Base-by-base conservation (phyloP, 2,329 filamentous ascomycete species). In the Ascochyta viciae-villosae region DNA sequence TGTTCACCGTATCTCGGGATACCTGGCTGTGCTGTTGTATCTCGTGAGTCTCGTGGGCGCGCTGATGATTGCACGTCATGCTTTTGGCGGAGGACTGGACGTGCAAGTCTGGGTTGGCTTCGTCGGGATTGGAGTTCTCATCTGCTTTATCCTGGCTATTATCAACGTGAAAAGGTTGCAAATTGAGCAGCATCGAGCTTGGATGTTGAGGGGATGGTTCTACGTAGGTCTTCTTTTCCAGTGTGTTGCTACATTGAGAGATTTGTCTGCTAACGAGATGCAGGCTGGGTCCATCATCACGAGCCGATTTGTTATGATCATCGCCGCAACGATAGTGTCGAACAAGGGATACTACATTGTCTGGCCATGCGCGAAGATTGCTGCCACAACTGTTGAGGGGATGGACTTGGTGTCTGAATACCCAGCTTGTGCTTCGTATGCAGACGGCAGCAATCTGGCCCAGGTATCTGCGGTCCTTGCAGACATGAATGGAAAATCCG, bases 1-100 rank as follows among this genome's bases (percentile, higher is more conserved):
- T 2, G 68, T 88, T 22, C 87, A 89, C 65, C 82, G 86, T 0
- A 78, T 89, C 51, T 85, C 82, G 48, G 87, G 87, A 1, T 88
- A 88, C 57, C 33, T 82, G 4, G 68, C 86, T 48, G 54, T 85
- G 0, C 50, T 83, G 0, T 74, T 89, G 0, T 75, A 82, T 2
- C 26, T 81, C 0, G 50, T 82, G 4, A 75, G 76, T 13, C 80
- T 81, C 3, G 75, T 76, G 0, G 83, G 82, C 0, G 84, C 81
- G 0, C 58, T 87, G 1, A 82, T 88, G 76, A 82, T 87, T 19
- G 73, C 76, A 0, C 76, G 79, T 0, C 76, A 76, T 26, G 71
- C 82, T 0, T 83, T 87, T 61, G 86, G 86, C 1, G 86, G 87
- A 1, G 78, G 76, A 0, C 38, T 85, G 0, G 79, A 81, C 2